These are phyloP conservation scores for Populus pruinosa DNA, from an alignment of 345 rosid species.

Conservation along the genomic window DNA sequence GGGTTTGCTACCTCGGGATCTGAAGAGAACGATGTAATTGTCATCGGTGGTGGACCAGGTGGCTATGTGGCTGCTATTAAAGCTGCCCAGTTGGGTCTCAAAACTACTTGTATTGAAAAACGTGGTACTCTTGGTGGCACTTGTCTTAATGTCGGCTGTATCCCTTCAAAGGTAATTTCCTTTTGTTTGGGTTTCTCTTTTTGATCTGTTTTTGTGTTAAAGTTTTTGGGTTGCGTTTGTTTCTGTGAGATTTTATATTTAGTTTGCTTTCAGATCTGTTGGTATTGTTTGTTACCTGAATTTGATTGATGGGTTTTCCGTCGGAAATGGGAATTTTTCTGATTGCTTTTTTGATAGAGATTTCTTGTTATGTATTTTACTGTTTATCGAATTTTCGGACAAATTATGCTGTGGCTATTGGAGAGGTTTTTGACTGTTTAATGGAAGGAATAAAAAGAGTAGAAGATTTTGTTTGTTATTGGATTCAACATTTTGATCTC, in stretches of 20 bases:
- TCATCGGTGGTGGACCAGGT: conserved; percentile 98
- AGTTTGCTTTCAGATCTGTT: neutral
- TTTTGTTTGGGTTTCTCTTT: neutral
- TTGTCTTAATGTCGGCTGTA: conserved; percentile 98
- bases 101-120: conserved; percentile 95
- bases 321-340: neutral
- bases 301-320: neutral
- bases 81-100: conserved; percentile 95
- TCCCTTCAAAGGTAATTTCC: conserved; percentile 82
- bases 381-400: neutral
- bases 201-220: neutral
- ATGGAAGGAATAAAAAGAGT: neutral
- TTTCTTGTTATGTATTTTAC: neutral
- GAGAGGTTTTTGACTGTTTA: neutral
- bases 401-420: neutral
- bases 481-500: neutral
- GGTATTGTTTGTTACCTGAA: neutral
- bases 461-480: neutral
- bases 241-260: neutral
- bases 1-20: conserved; percentile 80
- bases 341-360: neutral
- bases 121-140: conserved; percentile 98
- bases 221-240: neutral
- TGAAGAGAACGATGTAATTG: conserved; percentile 90
- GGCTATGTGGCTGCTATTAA: conserved; percentile 99